Evolutionary conservation across 768 basidiomycete genomes (phyloP).

Genomic region (Trametes villosa): DNA sequence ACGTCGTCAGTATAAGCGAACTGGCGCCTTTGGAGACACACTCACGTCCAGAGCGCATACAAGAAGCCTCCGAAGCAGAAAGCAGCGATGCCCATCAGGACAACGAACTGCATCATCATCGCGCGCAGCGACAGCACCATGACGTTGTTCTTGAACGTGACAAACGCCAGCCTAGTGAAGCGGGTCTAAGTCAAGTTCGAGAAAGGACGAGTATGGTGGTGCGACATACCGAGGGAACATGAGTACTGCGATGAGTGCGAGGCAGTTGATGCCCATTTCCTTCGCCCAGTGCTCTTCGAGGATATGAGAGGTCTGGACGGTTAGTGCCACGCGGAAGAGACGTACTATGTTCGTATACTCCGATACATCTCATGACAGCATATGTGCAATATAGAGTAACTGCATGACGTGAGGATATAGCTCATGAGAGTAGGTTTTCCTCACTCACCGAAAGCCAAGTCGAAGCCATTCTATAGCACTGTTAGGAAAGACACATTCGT

Average conservation of each 20-base stretch:
- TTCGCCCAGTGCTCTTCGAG: conserved; percentile 65
- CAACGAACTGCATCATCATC: conserved; percentile 89
- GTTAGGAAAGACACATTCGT: too few relatives aligned
- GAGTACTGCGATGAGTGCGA: conserved; percentile 87
- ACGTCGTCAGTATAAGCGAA: background rate
- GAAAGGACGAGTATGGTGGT: too few relatives aligned
- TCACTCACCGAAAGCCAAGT: conserved; percentile 79
- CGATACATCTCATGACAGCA: conserved; percentile 75
- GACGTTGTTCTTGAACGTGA: conserved; percentile 79
- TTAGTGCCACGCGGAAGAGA: background rate
- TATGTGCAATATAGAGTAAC: conserved; percentile 83
- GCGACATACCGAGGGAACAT: conserved; percentile 78
- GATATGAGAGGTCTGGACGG: background rate
- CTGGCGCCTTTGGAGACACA: conserved; percentile 21
- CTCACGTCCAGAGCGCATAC: conserved; percentile 93
- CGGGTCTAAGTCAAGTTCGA: background rate
- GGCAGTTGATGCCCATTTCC: conserved; percentile 74
- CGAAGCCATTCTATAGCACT: conserved; percentile 79
- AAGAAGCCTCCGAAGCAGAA: conserved; percentile 94
- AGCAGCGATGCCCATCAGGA: conserved; percentile 82
- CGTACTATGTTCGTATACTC: conserved; percentile 69
- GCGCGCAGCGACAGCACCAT: conserved; percentile 86
- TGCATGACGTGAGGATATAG: conserved; percentile 32
- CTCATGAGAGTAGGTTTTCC: background rate
- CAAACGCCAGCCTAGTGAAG: conserved; percentile 76